Evolutionary conservation across 2,329 filamentous ascomycete species (phyloP).

Genomic region (Dichotomopilus funicola): DNA sequence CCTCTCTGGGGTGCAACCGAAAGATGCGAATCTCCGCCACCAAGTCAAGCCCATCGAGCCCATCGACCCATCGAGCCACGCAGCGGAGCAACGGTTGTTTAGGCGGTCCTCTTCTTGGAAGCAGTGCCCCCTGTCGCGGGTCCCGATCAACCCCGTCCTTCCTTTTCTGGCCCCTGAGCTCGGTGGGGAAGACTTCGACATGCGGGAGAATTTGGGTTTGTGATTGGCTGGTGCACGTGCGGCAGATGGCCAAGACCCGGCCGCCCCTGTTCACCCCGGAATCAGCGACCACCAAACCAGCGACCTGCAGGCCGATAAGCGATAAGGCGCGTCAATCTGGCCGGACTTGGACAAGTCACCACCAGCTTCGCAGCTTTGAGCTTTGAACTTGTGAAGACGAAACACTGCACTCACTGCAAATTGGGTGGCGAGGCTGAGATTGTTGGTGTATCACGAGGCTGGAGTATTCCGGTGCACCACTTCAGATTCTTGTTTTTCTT

Average conservation of each 20-base stretch:
- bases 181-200: not conserved
- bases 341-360: not conserved
- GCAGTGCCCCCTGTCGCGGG: slow-evolving; percentile 1
- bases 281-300: slow-evolving; percentile 2
- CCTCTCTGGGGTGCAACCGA: not conserved
- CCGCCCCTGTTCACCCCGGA: not conserved
- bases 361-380: too few species aligned
- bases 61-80: not conserved
- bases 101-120: not conserved
- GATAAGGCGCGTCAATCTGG: slow-evolving; percentile 5
- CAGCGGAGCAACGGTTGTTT: slow-evolving; percentile 3
- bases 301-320: not conserved
- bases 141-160: not conserved
- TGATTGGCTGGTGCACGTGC: slow-evolving; percentile 8
- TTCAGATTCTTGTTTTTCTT: too few species aligned
- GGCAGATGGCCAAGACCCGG: not conserved
- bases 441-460: too few species aligned
- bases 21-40: slow-evolving; percentile 1
- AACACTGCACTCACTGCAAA: too few species aligned
- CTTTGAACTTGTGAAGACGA: too few species aligned
- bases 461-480: too few species aligned
- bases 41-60: too few species aligned
- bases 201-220: not conserved
- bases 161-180: slow-evolving; percentile 8
- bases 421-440: too few species aligned